Base-by-base conservation (phyloP, 257 asterid species). In the Penstemon barbatus region DNA sequence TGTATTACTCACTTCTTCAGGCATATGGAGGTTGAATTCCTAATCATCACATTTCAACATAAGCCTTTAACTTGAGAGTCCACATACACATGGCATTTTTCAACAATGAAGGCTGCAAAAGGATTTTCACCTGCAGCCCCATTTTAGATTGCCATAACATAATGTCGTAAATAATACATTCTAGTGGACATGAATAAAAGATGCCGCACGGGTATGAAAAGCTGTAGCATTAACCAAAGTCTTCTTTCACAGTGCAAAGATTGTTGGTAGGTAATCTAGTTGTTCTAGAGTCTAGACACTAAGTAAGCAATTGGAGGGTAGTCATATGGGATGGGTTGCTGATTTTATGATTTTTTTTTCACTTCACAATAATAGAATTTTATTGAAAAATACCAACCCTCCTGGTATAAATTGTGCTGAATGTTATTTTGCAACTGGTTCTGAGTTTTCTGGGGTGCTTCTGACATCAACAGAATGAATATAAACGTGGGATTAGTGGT, bases 401-500 rank as follows among this genome's bases (percentile, higher is more conserved):
- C 61, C 37, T 57, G 52, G 51, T 56, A 13, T 13, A 36, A 36
- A 66, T 36, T 40, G 8, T 50, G n/a, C 9, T 15, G 37, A 42
- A 9, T 66, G 25, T n/a, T 56, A 9, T 7, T 36, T 52, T 7
- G 46, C 3, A 48, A 36, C 40, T 61, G 6, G 57, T 66, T 73
- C 50, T 13, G 48, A 51, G 57, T 39, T 57, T 63, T 8, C 38
- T 42, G 46, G 39, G 15, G 57, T 40, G 48, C 74, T 72, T 55
- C 37, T 38, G 37, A 54, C 65, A 44, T 78, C 63, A 63, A 71
- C 86, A 86, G 93, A 84, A 82, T 64, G 93, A 86, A 67, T 86
- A 86, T 66, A 86, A 82, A 66, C 86, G 90, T 41, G 93, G 88
- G 70, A 84, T 86, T 63, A 86, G 93, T 71, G 76, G 88, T 58